Percentiles rank a stretch among this genome's conserved stretches.
Evolutionary conservation across 768 basidiomycete species (phyloP).

Genomic region (Naganishia vaughanmartiniae): DNA sequence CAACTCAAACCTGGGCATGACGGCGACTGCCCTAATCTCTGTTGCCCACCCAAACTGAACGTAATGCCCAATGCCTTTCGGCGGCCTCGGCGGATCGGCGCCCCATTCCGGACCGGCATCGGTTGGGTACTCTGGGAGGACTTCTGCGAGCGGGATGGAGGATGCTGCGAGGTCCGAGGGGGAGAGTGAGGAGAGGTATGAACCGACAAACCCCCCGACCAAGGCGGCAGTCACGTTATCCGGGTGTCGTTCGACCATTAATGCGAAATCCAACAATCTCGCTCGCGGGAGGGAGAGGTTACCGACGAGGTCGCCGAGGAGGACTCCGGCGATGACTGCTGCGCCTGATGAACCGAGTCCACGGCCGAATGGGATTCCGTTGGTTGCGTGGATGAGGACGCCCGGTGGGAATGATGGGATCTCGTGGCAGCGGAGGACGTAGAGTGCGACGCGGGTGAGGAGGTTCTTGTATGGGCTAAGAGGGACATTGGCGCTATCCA

Average conservation of each 20-base stretch:
- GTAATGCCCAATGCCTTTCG: conserved; percentile 86
- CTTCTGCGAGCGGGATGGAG: conserved; percentile 89
- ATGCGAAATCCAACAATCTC: conserved; percentile 86
- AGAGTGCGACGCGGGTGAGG: conserved; percentile 92
- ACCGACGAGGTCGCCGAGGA: conserved; percentile 82
- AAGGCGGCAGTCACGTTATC: conserved; percentile 98
- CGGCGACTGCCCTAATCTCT: conserved; percentile 84
- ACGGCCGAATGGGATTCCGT: conserved; percentile 92
- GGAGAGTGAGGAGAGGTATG: conserved; percentile 87
- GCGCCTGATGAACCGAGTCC: conserved; percentile 97
- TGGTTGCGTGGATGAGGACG: conserved; percentile 72
- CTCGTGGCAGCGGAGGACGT: conserved; percentile 85
- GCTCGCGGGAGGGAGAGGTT: conserved; percentile 64
- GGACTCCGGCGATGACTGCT: conserved; percentile 95
- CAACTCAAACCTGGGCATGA: conserved; percentile 91
- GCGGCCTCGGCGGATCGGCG: conserved; percentile 77
- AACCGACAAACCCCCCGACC: conserved; percentile 93
- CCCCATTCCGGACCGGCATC: conserved; percentile 94
- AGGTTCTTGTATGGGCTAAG: conserved; percentile 95
- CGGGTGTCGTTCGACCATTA: conserved; percentile 99
- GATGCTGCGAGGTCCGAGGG: conserved; percentile 75
- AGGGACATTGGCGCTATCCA: conserved; percentile 86
- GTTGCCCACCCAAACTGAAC: conserved; percentile 82
- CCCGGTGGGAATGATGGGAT: conserved; percentile 72
- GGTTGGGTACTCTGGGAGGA: conserved; percentile 89